Percentiles rank a stretch among this genome's conserved stretches.
These are phyloP conservation scores for Phytopythium mirpurense DNA, from an alignment of 352 stramenopile species.

Conservation along the genomic window DNA sequence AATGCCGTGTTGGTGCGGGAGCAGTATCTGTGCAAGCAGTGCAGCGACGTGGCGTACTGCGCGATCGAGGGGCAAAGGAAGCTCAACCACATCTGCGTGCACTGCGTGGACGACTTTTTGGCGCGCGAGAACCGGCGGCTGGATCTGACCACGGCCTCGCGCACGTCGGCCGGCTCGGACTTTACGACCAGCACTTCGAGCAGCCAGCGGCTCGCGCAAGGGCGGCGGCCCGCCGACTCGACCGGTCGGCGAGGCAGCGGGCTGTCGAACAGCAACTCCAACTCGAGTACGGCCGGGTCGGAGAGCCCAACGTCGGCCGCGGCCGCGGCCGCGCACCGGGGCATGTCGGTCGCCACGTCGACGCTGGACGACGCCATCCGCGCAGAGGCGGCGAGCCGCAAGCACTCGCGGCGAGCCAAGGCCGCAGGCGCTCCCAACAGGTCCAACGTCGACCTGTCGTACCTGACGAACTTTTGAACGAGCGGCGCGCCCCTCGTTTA, in stretches of 20 bases:
- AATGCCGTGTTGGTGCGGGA: not conserved
- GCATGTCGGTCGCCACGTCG: conserved; percentile 4
- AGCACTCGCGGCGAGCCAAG: conserved; percentile 11
- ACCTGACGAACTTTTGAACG: conserved; percentile 18
- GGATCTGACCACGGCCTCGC: conserved; percentile 20
- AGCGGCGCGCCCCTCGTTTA: not conserved
- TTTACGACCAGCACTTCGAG: conserved; percentile 7
- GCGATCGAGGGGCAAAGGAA: conserved; percentile 54
- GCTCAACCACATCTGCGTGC: conserved; percentile 64
- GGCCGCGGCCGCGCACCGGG: not conserved
- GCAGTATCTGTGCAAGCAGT: conserved; percentile 50
- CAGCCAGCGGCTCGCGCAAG: conserved; percentile 9
- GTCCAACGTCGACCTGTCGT: conserved; percentile 21
- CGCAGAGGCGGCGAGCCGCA: conserved; percentile 10
- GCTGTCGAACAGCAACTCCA: conserved; percentile 19
- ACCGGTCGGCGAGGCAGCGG: conserved; percentile 6
- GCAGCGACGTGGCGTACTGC: conserved; percentile 57
- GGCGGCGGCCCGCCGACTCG: not conserved
- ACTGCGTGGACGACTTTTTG: conserved; percentile 42
- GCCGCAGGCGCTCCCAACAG: conserved; percentile 3
- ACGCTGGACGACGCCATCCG: conserved; percentile 13
- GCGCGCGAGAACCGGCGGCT: conserved; percentile 19
- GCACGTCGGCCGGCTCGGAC: conserved; percentile 20
- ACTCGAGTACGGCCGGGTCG: conserved; percentile 20
- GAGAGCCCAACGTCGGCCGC: conserved; percentile 13